Conservation (phyloP, 495 filamentous ascomycete species). For the Penicillium coffeae region DNA sequence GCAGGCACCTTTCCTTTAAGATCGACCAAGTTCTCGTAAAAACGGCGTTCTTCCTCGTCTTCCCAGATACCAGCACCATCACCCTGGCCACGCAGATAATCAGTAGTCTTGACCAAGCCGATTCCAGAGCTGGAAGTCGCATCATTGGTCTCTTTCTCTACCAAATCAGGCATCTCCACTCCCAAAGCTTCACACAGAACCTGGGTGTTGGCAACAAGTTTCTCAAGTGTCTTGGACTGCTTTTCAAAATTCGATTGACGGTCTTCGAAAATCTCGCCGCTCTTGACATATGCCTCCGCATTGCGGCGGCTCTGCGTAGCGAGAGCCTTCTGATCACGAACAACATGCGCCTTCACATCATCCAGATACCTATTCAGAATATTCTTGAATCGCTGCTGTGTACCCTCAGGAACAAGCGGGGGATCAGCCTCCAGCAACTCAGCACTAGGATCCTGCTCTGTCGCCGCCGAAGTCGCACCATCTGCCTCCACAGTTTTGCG, state of each 20-base stretch:
- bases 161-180: conserved; percentile 91
- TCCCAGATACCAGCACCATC: conserved; percentile 99
- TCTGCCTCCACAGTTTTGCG: conserved; percentile 84
- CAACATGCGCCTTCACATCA: conserved; percentile 83
- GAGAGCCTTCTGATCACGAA: conserved; percentile 85
- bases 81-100: conserved; percentile 83
- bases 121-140: conserved; percentile 67
- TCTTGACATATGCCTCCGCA: conserved; percentile 97
- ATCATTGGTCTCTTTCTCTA: conserved; percentile 69
- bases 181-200: conserved; percentile 82
- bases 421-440: conserved; percentile 47
- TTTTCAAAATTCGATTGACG: conserved; percentile 95
- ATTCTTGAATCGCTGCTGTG: conserved; percentile 83
- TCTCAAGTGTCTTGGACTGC: conserved; percentile 85
- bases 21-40: conserved; percentile 95
- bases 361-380: conserved; percentile 88
- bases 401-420: conserved; percentile 68
- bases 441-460: conserved; percentile 41
- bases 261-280: conserved; percentile 97
- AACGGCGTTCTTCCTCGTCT: conserved; percentile 94
- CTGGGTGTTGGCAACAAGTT: conserved; percentile 85
- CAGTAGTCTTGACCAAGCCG: conserved; percentile 88
- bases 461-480: conserved; percentile 57
- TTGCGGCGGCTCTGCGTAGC: conserved; percentile 82
- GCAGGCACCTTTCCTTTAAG: conserved; percentile 93